These are phyloP conservation scores for Penicillium brasilianum DNA, from an alignment of 2,329 filamentous ascomycete species.

Conservation along the genomic window DNA sequence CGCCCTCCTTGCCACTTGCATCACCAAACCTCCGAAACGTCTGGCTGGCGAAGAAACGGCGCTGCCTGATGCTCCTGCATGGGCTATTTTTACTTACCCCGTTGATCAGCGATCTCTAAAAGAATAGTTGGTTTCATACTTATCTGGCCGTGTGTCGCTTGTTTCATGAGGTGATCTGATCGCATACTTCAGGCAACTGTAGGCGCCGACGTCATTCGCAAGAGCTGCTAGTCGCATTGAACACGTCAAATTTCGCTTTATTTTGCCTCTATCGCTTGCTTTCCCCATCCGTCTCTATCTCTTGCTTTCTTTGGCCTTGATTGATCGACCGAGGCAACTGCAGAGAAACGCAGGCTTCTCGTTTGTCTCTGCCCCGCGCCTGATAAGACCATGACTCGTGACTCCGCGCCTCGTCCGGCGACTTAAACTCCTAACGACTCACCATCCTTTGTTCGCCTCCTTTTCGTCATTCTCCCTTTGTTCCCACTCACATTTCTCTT, in stretches of 20 bases:
- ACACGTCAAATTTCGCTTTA: constrained; percentile 5
- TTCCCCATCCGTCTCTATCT: constrained; percentile 2
- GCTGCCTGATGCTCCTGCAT: constrained; percentile 23
- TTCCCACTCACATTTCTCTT: neutral
- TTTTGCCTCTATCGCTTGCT: neutral
- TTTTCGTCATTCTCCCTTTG: neutral
- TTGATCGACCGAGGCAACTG: constrained; percentile 5
- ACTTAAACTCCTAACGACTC: constrained; percentile 15
- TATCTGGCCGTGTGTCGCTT: neutral
- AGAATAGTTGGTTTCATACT: neutral
- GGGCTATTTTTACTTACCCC: constrained; percentile 23
- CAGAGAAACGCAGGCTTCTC: neutral
- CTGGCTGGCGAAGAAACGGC: constrained; percentile 17
- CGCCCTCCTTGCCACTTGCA: constrained; percentile 28
- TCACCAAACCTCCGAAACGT: constrained; percentile 23
- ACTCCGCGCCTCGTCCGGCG: constrained; percentile 20
- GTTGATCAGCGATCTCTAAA: neutral
- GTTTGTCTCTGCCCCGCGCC: constrained; percentile 16
- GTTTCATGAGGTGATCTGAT: constrained; percentile 9
- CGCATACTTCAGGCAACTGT: constrained; percentile 5
- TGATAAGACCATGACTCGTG: constrained; percentile 34
- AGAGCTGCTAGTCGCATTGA: neutral
- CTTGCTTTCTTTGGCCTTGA: neutral
- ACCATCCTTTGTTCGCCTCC: constrained; percentile 6
- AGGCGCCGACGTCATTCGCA: constrained; percentile 16